Evolutionary conservation across 1,284 basidiomycete genomes (phyloP).

Genomic region (Anthracocystis setariae): DNA sequence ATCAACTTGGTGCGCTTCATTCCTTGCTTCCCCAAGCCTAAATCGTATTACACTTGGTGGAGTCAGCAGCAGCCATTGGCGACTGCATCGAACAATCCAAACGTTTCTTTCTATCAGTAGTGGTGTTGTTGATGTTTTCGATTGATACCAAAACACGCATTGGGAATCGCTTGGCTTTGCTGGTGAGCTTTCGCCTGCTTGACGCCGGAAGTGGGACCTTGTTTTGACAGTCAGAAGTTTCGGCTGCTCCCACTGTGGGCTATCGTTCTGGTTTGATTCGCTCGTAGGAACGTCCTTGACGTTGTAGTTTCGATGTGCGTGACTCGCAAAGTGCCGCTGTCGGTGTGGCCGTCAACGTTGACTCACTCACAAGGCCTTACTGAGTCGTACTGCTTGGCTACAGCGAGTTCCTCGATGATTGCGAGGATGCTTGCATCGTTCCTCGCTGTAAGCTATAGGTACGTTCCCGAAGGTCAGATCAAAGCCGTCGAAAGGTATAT

Average conservation of each 20-base stretch:
- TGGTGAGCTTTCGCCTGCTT: not conserved
- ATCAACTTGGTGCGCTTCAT: conserved; percentile 22
- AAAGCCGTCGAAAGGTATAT: conserved; percentile 42
- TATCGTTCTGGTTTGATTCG: not conserved
- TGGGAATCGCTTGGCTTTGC: conserved; percentile 1
- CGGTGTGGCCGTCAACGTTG: not conserved
- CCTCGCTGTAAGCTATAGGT: conserved; percentile 5
- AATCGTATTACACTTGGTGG: conserved; percentile 3
- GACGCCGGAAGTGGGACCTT: conserved; percentile 22
- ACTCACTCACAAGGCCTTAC: conserved; percentile 5
- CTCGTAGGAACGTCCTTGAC: conserved; percentile 1
- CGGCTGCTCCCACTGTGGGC: too few species aligned
- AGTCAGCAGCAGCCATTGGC: not conserved
- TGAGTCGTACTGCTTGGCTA: not conserved
- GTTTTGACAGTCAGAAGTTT: conserved; percentile 4
- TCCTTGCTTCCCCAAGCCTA: conserved; percentile 17
- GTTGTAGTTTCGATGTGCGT: not conserved
- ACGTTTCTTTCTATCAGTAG: conserved; percentile 13
- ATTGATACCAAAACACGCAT: conserved; percentile 12
- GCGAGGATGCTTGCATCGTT: not conserved
- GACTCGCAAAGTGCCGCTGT: conserved; percentile 7
- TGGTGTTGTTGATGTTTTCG: conserved; percentile 9
- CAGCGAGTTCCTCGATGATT: too few species aligned
- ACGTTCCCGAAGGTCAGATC: not conserved
- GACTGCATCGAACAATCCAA: not conserved